Base-by-base conservation (phyloP, 108 stramenopile genomes). In the Asterionellopsis glacialis region DNA sequence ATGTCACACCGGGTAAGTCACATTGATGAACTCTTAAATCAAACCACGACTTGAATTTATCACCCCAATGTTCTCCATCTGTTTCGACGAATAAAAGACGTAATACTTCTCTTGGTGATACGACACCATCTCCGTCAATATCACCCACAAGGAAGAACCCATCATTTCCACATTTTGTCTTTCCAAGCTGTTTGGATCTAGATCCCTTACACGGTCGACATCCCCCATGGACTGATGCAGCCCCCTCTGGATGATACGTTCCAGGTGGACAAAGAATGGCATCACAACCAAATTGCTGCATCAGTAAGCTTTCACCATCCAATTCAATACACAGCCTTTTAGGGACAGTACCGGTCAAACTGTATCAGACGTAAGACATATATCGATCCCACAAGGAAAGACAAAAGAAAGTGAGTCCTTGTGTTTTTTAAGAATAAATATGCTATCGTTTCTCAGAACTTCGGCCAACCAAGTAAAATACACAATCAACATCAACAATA, bases 211-310 rank as follows among this genome's bases (percentile, higher is more conserved):
- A 79, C 22, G 49, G 56, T 43, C 75, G 77, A 55, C 81, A 79
- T 11, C 55, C 63, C 0, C 72, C 58, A 25, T 79, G 27, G 27
- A 70, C 40, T 0, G 61, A 69, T 1, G 77, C 77, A 22, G 75
- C 77, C 26, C 88, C 88, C 47, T 63, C 39, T 9, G 63, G 69
- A 57, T 84, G 81, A 64, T 76, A 90, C 19, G 80, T 83, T 11
- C 76, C 76, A 23, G 80, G 47, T 11, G 76, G 78, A 57, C 88
- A 90, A 11, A 84, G 58, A 42, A 85, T 74, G 13, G 72, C 77
- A 49, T 77, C 70, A 50, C 87, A 88, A 40, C 80, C 87, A 69
- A 73, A 75, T 58, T 77, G 72, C 15, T 72, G 68, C 55, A 68
- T 77, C 1, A 73, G 33, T n/a, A 81, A 51, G 19, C 58, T 52